phyloP scores from a whole-genome alignment of 169 alveolate genomes.

The Plasmodium gonderi region DNA sequence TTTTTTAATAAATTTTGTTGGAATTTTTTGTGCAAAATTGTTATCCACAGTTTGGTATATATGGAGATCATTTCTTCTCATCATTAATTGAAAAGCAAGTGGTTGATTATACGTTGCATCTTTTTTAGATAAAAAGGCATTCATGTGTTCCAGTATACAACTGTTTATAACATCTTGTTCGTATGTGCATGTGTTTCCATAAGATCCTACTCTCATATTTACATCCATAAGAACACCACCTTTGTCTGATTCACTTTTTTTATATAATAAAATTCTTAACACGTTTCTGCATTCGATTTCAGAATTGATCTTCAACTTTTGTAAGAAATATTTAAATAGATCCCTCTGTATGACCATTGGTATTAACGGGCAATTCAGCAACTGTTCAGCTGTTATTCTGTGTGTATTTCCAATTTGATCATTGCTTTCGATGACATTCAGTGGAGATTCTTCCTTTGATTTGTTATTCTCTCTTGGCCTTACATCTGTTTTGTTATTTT shows the following conservation, averaged over 20 bases:
- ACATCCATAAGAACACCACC: neutral
- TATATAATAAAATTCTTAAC: conserved; percentile 11
- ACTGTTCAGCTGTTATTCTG: conserved; percentile 42
- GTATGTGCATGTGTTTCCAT: conserved; percentile 26
- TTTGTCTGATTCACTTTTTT: neutral
- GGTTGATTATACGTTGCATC: conserved; percentile 19
- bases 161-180: conserved; percentile 57
- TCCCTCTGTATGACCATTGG: conserved; percentile 71
- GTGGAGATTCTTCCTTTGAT: too few relatives aligned
- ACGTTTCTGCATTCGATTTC: conserved; percentile 31
- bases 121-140: conserved; percentile 18
- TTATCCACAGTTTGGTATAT: neutral
- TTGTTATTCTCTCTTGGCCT: too few relatives aligned
- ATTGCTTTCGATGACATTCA: neutral
- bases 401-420: neutral
- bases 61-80: neutral
- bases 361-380: conserved; percentile 50
- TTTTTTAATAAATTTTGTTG: conserved; percentile 1
- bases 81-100: conserved; percentile 9
- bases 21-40: conserved; percentile 3
- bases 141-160: conserved; percentile 48
- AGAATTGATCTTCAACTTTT: conserved; percentile 44
- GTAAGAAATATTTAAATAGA: conserved; percentile 51
- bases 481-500: neutral
- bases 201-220: conserved; percentile 1